Conservation (phyloP, 768 basidiomycete genomes). For the Dioszegia hungarica region DNA sequence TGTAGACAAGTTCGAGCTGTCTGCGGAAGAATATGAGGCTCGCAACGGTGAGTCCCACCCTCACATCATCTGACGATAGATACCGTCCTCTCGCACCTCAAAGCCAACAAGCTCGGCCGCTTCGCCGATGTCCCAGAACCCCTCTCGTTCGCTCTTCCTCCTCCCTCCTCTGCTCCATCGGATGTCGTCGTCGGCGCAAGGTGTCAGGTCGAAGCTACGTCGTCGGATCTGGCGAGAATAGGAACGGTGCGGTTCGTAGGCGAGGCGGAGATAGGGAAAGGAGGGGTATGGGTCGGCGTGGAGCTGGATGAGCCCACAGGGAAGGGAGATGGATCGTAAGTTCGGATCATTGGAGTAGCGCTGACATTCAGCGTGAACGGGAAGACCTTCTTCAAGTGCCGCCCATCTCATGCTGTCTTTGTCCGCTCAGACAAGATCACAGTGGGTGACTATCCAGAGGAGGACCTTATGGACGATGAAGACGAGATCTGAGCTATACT, state of each 20-base stretch:
- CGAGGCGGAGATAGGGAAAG: constrained; percentile 65
- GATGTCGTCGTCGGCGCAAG: constrained; percentile 67
- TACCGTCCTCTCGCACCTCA: constrained; percentile 83
- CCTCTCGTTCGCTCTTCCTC: constrained; percentile 41
- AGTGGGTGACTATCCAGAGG: constrained; percentile 80
- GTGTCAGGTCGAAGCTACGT: constrained; percentile 72
- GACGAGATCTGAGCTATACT: constrained; percentile 45
- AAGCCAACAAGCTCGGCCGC: constrained; percentile 77
- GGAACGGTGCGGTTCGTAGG: constrained; percentile 86
- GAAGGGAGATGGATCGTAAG: constrained; percentile 92
- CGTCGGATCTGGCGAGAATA: constrained; percentile 54
- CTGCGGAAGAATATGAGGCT: constrained; percentile 71
- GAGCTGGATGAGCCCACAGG: constrained; percentile 95
- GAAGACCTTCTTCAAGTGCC: constrained; percentile 76
- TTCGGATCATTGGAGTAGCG: constrained; percentile 24
- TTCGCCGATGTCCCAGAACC: constrained; percentile 56
- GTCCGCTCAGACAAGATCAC: constrained; percentile 74
- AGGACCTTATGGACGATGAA: constrained; percentile 64
- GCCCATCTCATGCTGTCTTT: constrained; percentile 73
- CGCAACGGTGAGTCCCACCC: constrained; percentile 60
- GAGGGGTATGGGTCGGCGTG: constrained; percentile 74
- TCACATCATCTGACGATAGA: constrained; percentile 50
- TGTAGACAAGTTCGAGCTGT: constrained; percentile 90
- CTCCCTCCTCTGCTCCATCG: constrained; percentile 33
- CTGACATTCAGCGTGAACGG: constrained; percentile 65